Percentiles rank a stretch among this genome's conserved stretches.
Conservation (phyloP, 23 red algal species). For the Chondrus crispus region DNA sequence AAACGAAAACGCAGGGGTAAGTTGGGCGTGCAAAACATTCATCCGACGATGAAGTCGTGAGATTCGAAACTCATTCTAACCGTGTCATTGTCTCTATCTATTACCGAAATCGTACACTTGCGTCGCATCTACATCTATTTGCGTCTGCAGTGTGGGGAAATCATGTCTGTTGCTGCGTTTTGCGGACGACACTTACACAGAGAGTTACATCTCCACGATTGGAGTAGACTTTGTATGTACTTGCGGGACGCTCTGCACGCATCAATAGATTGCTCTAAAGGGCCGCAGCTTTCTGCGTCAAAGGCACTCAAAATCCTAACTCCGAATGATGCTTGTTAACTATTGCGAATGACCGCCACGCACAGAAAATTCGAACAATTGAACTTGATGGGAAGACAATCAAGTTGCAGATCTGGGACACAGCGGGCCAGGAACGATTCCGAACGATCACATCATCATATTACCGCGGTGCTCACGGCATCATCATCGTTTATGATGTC, state of each 20-base stretch:
- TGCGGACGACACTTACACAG: slow-evolving; percentile 93
- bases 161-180: slow-evolving; percentile 95
- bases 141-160: slow-evolving; percentile 61
- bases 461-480: slow-evolving; percentile 99
- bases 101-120: background rate
- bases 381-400: slow-evolving; percentile 96
- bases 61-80: background rate
- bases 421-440: slow-evolving; percentile 99
- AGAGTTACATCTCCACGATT: slow-evolving; percentile 97
- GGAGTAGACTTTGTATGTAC: slow-evolving; percentile 97
- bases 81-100: background rate
- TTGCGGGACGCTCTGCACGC: too few relatives aligned
- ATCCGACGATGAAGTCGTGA: background rate
- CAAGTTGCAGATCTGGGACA: slow-evolving; percentile 99
- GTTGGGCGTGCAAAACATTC: background rate
- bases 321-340: too few relatives aligned
- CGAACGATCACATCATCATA: slow-evolving; percentile 99
- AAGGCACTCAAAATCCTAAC: too few relatives aligned
- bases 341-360: too few relatives aligned
- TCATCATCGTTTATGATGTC: slow-evolving; percentile 98
- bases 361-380: slow-evolving; percentile 97
- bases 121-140: too few relatives aligned
- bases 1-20: background rate
- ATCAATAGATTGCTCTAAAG: too few relatives aligned
- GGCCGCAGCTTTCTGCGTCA: too few relatives aligned